Base-by-base conservation (phyloP, 805 yeast genomes). In the Kuraishia floccosa region DNA sequence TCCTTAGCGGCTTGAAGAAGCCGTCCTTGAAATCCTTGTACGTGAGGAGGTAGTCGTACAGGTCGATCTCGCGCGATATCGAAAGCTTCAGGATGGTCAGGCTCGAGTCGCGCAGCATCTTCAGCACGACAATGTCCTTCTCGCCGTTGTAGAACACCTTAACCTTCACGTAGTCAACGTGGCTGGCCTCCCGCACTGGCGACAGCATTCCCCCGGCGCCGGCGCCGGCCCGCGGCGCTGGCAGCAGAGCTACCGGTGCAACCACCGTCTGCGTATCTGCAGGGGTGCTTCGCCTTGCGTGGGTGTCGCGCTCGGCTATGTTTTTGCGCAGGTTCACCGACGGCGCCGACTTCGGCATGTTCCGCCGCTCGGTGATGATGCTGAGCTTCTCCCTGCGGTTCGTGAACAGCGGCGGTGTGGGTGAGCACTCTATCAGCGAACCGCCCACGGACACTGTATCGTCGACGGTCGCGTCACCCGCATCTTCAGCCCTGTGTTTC, bases 11-110 rank as follows among this genome's bases (percentile, higher is more conserved):
- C 15, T 34, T 38, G 32, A 37, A 44, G 26, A 33, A 25, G 1
- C 36, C 40, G 13, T 39, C 32, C 14, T 28, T 32, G 16, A 36
- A 24, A 20, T 42, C 42, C 22, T 37, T 41, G 22, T 36, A 44
- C 17, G 36, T 42, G 12, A 44, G 24, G 12, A 38, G 27, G 22
- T 35, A 37, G 6, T 33, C 35, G 12, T 31, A 16, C 18, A 13
- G 16, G 17, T 34, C 32, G 13, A 31, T 34, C 28, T 34, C 30
- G 28, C 31, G 29, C 15, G 37, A 10, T 31, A 26, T 31, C 18
- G 36, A 24, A 4, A 35, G 25, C 11, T 31, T 33, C 10, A 42
- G 26, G 9, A 39, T 34, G 13, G 32, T 35, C 10, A 42, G n/a
- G 17, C 26, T 17, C 34, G 45, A 29, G 23, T 35, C 32, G 28